phyloP scores from a whole-genome alignment of 139 green algal species.

The Tetradesmus obliquus region DNA sequence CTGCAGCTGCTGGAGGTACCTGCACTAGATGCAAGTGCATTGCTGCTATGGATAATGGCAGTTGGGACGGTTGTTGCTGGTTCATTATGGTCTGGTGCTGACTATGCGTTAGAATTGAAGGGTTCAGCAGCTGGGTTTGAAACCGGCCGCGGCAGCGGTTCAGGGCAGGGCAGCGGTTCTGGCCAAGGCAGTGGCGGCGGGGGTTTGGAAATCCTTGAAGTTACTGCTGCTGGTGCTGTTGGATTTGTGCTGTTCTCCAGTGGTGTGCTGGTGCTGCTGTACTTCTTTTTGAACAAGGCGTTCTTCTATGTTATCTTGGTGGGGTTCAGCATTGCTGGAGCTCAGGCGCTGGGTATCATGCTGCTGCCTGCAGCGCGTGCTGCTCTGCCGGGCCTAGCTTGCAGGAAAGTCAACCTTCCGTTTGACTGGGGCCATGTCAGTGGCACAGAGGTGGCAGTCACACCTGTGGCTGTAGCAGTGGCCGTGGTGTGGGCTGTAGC shows the following conservation, averaged over 20 bases:
- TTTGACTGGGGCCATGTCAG: constrained; percentile 1
- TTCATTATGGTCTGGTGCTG: constrained; percentile 66
- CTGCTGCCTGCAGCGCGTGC: constrained; percentile 48
- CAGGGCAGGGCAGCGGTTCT: background rate
- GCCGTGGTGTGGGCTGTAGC: constrained; percentile 63
- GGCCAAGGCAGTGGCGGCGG: background rate
- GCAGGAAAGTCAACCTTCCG: constrained; percentile 2
- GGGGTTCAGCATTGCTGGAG: constrained; percentile 67
- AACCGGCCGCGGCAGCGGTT: background rate
- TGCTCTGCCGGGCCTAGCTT: background rate
- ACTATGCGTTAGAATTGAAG: constrained; percentile 50
- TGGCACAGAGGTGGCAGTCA: constrained; percentile 30
- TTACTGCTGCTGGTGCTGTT: constrained; percentile 65
- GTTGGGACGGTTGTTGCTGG: constrained; percentile 67
- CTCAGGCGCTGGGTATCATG: constrained; percentile 58
- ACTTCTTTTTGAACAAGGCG: constrained; percentile 77
- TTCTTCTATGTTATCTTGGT: constrained; percentile 75
- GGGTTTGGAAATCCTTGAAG: constrained; percentile 48
- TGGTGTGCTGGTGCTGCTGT: constrained; percentile 77
- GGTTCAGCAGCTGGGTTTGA: background rate
- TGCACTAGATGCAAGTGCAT: constrained; percentile 60
- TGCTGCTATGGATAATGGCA: constrained; percentile 78
- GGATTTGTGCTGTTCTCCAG: constrained; percentile 77
- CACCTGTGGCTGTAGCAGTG: constrained; percentile 39
- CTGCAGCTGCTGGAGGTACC: constrained; percentile 39